Percentiles rank a stretch among this genome's conserved stretches.
phyloP scores from a whole-genome alignment of 352 stramenopile genomes.

The Phytophthora quininea region DNA sequence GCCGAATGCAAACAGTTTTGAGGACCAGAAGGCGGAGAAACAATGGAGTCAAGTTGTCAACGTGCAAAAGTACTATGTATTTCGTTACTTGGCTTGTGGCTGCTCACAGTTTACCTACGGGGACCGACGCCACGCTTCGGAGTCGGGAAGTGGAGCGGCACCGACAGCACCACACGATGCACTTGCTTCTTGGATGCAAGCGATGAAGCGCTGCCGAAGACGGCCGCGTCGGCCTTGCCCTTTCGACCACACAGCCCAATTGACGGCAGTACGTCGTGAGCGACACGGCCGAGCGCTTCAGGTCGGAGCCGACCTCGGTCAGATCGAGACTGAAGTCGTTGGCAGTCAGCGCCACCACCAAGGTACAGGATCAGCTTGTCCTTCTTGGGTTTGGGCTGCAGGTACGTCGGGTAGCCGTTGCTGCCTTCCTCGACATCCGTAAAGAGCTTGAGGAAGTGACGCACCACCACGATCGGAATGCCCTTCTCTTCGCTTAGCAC shows the following conservation, averaged over 20 bases:
- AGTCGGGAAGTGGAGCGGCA: slow-evolving; percentile 80
- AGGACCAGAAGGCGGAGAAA: background rate
- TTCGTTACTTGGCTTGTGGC: background rate
- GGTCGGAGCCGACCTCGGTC: slow-evolving; percentile 64
- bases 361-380: slow-evolving; percentile 84
- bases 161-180: slow-evolving; percentile 67
- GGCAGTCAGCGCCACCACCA: slow-evolving; percentile 76
- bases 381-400: slow-evolving; percentile 80
- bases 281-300: slow-evolving; percentile 63
- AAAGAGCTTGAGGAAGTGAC: slow-evolving; percentile 75
- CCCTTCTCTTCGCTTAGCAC: slow-evolving; percentile 78
- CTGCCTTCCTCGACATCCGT: slow-evolving; percentile 60
- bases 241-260: slow-evolving; percentile 76
- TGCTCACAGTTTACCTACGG: slow-evolving; percentile 41
- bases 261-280: slow-evolving; percentile 73
- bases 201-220: slow-evolving; percentile 52
- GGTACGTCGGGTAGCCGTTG: slow-evolving; percentile 66
- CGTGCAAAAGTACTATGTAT: slow-evolving; percentile 10
- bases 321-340: slow-evolving; percentile 82
- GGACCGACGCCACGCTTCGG: slow-evolving; percentile 63
- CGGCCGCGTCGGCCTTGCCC: slow-evolving; percentile 61
- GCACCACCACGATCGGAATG: slow-evolving; percentile 73
- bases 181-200: slow-evolving; percentile 75
- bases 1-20: slow-evolving; percentile 32
- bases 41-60: slow-evolving; percentile 5